These are phyloP conservation scores for Sarocladium oryzae DNA, from an alignment of 2,329 filamentous ascomycete species.

Conservation along the genomic window DNA sequence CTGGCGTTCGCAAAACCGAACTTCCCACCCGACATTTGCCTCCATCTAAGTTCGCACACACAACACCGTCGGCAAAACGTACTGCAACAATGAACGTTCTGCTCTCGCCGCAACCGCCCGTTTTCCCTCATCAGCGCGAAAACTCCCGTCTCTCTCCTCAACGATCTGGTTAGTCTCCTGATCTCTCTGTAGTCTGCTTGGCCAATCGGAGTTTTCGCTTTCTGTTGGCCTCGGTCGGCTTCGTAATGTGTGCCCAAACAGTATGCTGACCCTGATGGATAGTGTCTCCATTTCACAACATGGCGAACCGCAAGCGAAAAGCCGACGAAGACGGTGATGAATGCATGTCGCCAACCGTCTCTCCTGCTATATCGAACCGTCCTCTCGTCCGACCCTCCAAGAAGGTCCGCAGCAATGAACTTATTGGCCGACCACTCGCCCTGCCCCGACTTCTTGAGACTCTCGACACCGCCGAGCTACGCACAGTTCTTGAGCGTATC, in stretches of 20 bases:
- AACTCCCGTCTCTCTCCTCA: slow-evolving; percentile 46
- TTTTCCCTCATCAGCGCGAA: slow-evolving; percentile 55
- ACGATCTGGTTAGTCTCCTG: slow-evolving; percentile 44
- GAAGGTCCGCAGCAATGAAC: slow-evolving; percentile 57
- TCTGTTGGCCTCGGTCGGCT: not conserved
- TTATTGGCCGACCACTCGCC: slow-evolving; percentile 49
- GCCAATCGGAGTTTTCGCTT: no score
- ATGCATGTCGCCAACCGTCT: slow-evolving; percentile 80
- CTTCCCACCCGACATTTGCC: not conserved
- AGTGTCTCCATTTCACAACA: slow-evolving; percentile 44
- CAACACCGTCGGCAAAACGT: not conserved
- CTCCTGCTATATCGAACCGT: slow-evolving; percentile 67
- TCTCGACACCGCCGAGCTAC: slow-evolving; percentile 76
- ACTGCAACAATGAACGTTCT: slow-evolving; percentile 52
- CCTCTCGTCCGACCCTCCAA: slow-evolving; percentile 62
- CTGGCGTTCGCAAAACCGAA: slow-evolving; percentile 7
- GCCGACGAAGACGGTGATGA: slow-evolving; percentile 75
- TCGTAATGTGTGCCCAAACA: slow-evolving; percentile 4
- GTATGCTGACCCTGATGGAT: slow-evolving; percentile 19
- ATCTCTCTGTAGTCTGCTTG: not conserved
- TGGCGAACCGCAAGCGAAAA: slow-evolving; percentile 72
- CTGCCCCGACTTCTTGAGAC: slow-evolving; percentile 83
- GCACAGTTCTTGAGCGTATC: slow-evolving; percentile 80
- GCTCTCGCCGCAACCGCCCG: slow-evolving; percentile 52
- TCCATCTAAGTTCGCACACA: not conserved